A percentile compares a stretch with the other conserved stretches of the same genome.
These are phyloP conservation scores for Trichomonas gallinae DNA, from an alignment of 208 protist genomes.

Conservation along the genomic window DNA sequence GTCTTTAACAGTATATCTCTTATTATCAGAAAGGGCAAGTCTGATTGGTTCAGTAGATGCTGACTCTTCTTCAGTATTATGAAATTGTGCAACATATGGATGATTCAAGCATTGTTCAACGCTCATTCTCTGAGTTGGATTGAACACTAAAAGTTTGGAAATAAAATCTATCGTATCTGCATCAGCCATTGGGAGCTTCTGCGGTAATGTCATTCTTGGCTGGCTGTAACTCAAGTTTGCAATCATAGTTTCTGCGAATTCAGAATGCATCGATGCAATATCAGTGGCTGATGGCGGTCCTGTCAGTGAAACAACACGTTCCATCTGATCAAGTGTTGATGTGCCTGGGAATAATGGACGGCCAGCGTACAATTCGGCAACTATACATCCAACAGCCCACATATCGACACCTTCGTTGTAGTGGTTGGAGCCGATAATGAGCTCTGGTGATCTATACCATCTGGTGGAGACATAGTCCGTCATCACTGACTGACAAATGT, in stretches of 20 bases:
- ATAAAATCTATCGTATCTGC: not conserved
- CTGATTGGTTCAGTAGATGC: not conserved
- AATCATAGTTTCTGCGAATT: not conserved
- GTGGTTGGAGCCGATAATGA: conserved; percentile 3
- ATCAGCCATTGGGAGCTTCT: not conserved
- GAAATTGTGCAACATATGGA: conserved; percentile 3
- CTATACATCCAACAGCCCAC: conserved; percentile 38
- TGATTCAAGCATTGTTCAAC: not conserved
- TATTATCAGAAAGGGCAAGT: not conserved
- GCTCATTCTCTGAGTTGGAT: not conserved
- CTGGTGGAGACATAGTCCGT: conserved; percentile 44
- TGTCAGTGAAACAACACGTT: not conserved
- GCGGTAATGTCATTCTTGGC: not conserved
- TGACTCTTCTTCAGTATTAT: not conserved
- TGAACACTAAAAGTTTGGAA: not conserved
- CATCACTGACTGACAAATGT: conserved; percentile 16
- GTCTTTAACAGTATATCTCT: not conserved
- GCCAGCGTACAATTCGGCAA: conserved; percentile 31
- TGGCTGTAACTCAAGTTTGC: not conserved
- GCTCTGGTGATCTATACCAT: conserved; percentile 26
- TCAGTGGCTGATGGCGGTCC: not conserved
- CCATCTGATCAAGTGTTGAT: conserved; percentile 33
- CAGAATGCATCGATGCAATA: not conserved
- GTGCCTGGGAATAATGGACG: conserved; percentile 30
- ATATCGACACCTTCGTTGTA: conserved; percentile 30